Percentiles rank a stretch among this genome's conserved stretches.
Conservation (phyloP, 176 grass and related monocot species). For the Phoenix dactylifera region DNA sequence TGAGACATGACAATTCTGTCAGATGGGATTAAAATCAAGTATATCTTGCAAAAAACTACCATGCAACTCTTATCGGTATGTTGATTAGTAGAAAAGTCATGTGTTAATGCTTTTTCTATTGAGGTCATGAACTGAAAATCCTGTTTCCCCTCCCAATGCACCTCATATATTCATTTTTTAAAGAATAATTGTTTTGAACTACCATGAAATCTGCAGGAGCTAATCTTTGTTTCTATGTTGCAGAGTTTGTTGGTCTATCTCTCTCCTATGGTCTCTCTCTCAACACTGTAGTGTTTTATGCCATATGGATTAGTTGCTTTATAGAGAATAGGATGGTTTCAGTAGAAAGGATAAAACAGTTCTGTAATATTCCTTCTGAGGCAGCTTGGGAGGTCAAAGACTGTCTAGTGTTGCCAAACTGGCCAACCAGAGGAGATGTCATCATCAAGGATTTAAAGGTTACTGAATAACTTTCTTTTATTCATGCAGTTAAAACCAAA, state of each 20-base stretch:
- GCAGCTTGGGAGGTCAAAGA: constrained; percentile 69
- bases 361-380: constrained; percentile 80
- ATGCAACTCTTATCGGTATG: no score
- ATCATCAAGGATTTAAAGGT: constrained; percentile 78
- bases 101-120: no score
- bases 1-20: no score
- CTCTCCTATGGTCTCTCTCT: constrained; percentile 95
- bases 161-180: no score
- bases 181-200: no score
- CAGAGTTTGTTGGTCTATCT: constrained; percentile 88
- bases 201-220: no score
- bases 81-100: no score
- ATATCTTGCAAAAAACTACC: no score
- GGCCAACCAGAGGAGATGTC: constrained; percentile 75
- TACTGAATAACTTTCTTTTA: not conserved
- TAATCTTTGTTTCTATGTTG: constrained; percentile 18
- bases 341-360: constrained; percentile 94
- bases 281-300: constrained; percentile 65
- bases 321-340: constrained; percentile 96
- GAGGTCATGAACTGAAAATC: no score
- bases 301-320: constrained; percentile 83
- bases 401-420: constrained; percentile 52
- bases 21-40: no score
- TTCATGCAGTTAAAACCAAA: no score
- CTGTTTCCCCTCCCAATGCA: no score